These are phyloP conservation scores for Bonia amplexicaulis DNA, from an alignment of 176 grass and related monocot genomes.

Conservation along the genomic window DNA sequence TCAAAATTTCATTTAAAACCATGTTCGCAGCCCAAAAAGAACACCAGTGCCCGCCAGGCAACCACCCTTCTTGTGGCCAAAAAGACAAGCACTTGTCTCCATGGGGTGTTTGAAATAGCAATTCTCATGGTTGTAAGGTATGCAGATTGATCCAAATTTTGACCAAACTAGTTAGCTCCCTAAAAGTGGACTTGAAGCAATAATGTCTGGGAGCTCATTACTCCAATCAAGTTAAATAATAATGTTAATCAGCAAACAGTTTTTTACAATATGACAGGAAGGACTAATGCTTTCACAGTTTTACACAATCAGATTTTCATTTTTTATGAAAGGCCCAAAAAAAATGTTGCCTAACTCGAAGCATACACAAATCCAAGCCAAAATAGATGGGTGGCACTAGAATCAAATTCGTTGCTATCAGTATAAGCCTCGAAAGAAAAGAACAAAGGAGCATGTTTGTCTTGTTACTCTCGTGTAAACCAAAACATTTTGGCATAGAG, in stretches of 20 bases:
- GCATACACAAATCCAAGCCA: neutral
- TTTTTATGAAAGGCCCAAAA: neutral
- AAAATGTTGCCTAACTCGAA: neutral
- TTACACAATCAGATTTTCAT: neutral
- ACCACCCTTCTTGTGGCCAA: conserved; percentile 5
- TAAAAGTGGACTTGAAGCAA: conserved; percentile 7
- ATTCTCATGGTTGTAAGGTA: neutral
- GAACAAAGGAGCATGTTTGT: neutral
- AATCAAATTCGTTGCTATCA: neutral
- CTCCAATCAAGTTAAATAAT: neutral
- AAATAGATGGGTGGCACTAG: neutral
- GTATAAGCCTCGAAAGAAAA: neutral
- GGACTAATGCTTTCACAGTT: neutral
- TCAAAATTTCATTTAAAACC: too few species aligned
- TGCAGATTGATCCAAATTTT: neutral
- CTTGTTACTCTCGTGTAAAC: neutral
- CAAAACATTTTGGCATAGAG: neutral
- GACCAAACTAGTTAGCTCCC: neutral
- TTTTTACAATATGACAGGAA: neutral
- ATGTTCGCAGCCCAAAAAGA: too few species aligned
- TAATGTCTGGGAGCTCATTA: neutral
- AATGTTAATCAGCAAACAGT: neutral
- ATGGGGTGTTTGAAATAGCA: neutral
- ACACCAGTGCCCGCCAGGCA: neutral
- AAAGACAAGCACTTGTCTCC: neutral